phyloP scores from a whole-genome alignment of 352 stramenopile species.

The Pythium volutum region DNA sequence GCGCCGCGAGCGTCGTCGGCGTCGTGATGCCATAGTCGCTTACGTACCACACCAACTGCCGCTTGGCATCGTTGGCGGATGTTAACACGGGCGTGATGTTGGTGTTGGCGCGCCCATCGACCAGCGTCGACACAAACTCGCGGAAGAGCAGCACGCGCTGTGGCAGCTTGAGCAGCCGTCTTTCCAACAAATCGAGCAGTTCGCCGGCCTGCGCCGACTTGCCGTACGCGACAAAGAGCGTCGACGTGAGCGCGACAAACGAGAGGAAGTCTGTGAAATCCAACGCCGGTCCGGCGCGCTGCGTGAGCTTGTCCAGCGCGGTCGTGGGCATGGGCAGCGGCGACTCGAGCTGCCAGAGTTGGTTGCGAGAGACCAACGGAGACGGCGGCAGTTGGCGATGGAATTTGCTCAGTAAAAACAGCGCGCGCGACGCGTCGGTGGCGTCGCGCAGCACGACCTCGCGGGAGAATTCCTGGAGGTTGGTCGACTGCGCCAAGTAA shows the following conservation, averaged over 20 bases:
- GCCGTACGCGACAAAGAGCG: neutral
- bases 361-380: neutral
- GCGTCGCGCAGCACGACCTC: neutral
- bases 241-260: neutral
- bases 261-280: conserved; percentile 1
- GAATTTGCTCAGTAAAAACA: conserved; percentile 10
- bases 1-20: neutral
- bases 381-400: conserved; percentile 1
- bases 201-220: conserved; percentile 1
- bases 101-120: neutral
- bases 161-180: conserved; percentile 1
- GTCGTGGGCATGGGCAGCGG: neutral
- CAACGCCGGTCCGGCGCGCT: neutral
- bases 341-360: neutral
- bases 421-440: neutral
- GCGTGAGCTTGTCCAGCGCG: neutral
- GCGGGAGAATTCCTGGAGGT: neutral
- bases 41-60: conserved; percentile 12
- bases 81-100: neutral
- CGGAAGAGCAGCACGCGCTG: conserved; percentile 3
- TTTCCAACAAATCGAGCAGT: conserved; percentile 2
- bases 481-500: neutral
- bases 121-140: neutral
- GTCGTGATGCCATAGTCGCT: conserved; percentile 1
- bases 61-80: neutral